These are phyloP conservation scores for Ichthyophthirius multifiliis DNA, from an alignment of 169 alveolate genomes.

Conservation along the genomic window DNA sequence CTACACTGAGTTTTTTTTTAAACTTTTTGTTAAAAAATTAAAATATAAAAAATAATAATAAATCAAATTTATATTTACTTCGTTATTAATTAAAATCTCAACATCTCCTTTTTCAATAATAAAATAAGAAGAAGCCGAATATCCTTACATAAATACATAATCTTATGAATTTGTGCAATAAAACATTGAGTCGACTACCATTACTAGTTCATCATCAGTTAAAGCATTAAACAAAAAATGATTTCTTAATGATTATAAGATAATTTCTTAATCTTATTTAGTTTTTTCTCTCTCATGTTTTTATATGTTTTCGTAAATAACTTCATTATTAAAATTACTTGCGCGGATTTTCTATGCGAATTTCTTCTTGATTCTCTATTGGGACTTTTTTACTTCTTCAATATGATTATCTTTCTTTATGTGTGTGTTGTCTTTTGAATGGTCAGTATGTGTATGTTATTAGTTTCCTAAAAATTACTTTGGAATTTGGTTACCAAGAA, in stretches of 20 bases:
- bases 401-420: no score
- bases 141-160: conserved; percentile 32
- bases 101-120: conserved; percentile 36
- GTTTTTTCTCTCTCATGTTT: background rate
- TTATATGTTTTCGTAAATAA: background rate
- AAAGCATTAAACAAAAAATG: conserved; percentile 12
- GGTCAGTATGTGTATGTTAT: no score
- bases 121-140: conserved; percentile 38
- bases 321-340: background rate
- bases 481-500: conserved; percentile 14
- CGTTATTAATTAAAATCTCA: conserved; percentile 32
- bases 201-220: conserved; percentile 3
- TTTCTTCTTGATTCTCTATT: background rate
- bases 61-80: background rate
- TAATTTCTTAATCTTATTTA: background rate
- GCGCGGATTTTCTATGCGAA: background rate
- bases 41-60: background rate
- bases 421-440: no score
- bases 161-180: conserved; percentile 32
- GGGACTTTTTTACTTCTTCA: background rate
- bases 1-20: conserved; percentile 4
- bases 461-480: background rate
- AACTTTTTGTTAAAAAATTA: background rate
- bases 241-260: background rate
- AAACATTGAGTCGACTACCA: conserved; percentile 15